Evolutionary conservation across 768 basidiomycete species (phyloP).

Genomic region (Mrakia gelida): DNA sequence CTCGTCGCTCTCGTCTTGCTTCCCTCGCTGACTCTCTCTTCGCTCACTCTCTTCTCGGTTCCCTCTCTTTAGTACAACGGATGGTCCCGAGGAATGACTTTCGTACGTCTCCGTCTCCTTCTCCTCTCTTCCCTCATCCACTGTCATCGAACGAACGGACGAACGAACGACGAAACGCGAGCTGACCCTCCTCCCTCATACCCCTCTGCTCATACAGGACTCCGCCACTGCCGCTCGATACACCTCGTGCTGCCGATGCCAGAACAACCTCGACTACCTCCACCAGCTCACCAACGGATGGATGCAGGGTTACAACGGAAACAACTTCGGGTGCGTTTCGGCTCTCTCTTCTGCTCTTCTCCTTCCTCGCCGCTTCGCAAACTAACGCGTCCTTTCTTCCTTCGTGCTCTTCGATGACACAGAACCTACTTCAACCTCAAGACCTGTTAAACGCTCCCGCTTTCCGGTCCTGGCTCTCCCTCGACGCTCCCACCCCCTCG

Average conservation of each 20-base stretch:
- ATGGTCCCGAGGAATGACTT: constrained; percentile 41
- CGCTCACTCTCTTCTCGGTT: too few relatives aligned
- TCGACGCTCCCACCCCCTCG: not conserved
- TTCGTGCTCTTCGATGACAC: not conserved
- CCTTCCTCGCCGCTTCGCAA: too few relatives aligned
- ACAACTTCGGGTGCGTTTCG: constrained; percentile 13
- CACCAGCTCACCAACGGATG: constrained; percentile 59
- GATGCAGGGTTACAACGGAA: constrained; percentile 21
- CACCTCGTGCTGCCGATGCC: constrained; percentile 30
- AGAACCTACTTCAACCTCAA: constrained; percentile 16
- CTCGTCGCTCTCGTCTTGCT: not conserved
- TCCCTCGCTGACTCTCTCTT: too few relatives aligned
- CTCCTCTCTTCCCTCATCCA: too few relatives aligned
- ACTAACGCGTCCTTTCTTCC: not conserved
- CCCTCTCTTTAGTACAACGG: too few relatives aligned
- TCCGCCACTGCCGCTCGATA: constrained; percentile 26
- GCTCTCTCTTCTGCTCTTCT: not conserved
- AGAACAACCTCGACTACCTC: constrained; percentile 73
- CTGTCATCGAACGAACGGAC: too few relatives aligned
- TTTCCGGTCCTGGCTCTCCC: not conserved
- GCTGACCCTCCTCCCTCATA: not conserved
- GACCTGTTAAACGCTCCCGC: not conserved
- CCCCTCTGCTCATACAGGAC: not conserved
- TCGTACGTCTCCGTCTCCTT: not conserved
- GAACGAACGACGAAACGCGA: not conserved